phyloP scores from a whole-genome alignment of 2,329 filamentous ascomycete species.

The Xylaria hypoxylon region DNA sequence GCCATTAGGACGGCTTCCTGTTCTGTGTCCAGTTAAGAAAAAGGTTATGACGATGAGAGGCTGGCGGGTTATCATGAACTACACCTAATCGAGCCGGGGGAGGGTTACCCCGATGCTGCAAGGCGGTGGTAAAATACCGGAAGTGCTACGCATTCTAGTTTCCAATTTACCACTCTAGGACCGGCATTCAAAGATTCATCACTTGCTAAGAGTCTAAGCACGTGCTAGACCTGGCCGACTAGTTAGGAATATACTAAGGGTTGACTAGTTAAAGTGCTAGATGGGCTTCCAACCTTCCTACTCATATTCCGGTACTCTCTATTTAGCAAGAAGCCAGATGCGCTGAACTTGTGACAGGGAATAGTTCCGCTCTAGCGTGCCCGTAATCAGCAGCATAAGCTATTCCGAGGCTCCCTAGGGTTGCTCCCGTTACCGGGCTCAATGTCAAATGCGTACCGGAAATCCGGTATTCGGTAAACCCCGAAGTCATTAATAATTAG shows the following conservation, averaged over 20 bases:
- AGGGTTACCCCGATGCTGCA: too few species aligned
- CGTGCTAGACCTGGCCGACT: too few species aligned
- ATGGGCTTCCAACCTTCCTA: too few species aligned
- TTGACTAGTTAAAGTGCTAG: too few species aligned
- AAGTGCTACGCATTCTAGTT: neutral
- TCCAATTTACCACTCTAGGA: neutral
- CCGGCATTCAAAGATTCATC: neutral
- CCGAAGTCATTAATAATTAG: neutral
- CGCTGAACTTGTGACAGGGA: neutral
- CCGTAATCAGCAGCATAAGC: neutral
- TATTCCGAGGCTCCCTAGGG: neutral
- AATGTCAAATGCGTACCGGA: neutral
- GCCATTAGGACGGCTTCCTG: too few species aligned
- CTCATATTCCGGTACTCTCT: neutral
- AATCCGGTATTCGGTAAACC: slow-evolving; percentile 15
- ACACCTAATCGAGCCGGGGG: too few species aligned
- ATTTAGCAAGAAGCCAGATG: neutral
- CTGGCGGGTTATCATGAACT: too few species aligned
- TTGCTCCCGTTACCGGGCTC: neutral
- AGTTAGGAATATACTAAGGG: too few species aligned
- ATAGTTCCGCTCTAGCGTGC: neutral
- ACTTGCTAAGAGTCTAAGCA: neutral
- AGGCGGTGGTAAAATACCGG: too few species aligned
- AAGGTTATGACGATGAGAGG: too few species aligned
- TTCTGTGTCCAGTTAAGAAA: too few species aligned